phyloP scores from a whole-genome alignment of 1,284 basidiomycete species.

The Phenoliferia sp. region DNA sequence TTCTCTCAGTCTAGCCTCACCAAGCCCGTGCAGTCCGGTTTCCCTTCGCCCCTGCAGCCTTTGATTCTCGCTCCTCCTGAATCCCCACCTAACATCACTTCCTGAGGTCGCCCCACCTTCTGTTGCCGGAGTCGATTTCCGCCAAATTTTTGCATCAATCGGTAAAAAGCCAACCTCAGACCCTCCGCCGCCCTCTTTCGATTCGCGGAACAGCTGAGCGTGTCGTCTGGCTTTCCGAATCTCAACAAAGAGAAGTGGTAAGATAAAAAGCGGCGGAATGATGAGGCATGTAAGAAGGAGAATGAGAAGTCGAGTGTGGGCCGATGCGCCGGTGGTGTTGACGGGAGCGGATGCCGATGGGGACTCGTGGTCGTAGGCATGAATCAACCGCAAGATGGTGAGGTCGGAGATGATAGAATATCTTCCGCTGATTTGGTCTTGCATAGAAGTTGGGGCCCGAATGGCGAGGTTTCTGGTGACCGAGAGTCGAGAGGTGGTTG shows the following conservation, averaged over 20 bases:
- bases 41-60: neutral
- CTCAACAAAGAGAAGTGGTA: neutral
- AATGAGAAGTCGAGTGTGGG: neutral
- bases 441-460: no score
- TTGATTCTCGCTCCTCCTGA: neutral
- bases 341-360: neutral
- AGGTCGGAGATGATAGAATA: neutral
- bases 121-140: neutral
- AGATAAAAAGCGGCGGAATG: neutral
- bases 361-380: neutral
- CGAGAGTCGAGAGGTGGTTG: neutral
- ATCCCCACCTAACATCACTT: neutral
- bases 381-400: neutral
- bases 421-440: no score
- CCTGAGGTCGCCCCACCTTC: neutral
- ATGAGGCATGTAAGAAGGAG: neutral
- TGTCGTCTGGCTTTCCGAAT: neutral
- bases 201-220: neutral
- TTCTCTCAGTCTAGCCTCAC: slow-evolving; percentile 1
- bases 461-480: neutral
- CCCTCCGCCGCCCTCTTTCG: neutral
- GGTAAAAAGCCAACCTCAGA: neutral
- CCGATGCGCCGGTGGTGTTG: neutral
- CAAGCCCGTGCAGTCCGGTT: neutral
- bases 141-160: neutral